These are phyloP conservation scores for Ophiostoma ips DNA, from an alignment of 2,329 filamentous ascomycete genomes.

Conservation along the genomic window DNA sequence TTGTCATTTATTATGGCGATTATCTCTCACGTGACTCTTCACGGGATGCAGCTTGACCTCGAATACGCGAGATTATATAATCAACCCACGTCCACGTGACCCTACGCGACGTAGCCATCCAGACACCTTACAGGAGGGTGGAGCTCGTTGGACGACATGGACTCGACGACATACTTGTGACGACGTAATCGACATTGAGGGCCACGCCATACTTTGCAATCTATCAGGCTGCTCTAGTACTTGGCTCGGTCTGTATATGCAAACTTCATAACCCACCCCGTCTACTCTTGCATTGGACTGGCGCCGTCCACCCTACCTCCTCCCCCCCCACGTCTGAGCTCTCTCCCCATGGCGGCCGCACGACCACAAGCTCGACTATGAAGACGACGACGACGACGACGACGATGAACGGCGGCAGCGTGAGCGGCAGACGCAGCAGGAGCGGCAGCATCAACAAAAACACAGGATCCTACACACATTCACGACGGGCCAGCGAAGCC, in stretches of 20 bases:
- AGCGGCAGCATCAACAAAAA: not conserved
- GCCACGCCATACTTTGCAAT: not conserved
- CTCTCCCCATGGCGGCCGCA: not conserved
- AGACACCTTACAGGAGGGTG: not conserved
- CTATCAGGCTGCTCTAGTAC: too few relatives aligned
- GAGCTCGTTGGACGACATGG: too few relatives aligned
- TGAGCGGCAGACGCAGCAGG: too few relatives aligned
- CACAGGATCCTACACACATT: not conserved
- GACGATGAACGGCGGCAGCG: not conserved
- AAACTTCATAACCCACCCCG: too few relatives aligned
- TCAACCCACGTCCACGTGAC: not conserved
- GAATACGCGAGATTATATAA: too few relatives aligned
- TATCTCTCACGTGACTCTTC: too few relatives aligned
- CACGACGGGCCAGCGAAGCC: not conserved
- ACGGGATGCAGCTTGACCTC: too few relatives aligned
- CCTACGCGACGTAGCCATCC: not conserved
- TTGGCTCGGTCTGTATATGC: too few relatives aligned
- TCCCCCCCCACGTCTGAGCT: not conserved
- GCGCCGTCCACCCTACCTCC: not conserved
- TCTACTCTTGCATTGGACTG: too few relatives aligned
- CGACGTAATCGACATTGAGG: not conserved
- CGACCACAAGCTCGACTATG: not conserved
- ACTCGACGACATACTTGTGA: too few relatives aligned
- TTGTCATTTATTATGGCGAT: too few relatives aligned
- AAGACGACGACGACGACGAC: not conserved